Evolutionary conservation across 2,329 filamentous ascomycete genomes (phyloP).

Genomic region (Colletotrichum sp.): DNA sequence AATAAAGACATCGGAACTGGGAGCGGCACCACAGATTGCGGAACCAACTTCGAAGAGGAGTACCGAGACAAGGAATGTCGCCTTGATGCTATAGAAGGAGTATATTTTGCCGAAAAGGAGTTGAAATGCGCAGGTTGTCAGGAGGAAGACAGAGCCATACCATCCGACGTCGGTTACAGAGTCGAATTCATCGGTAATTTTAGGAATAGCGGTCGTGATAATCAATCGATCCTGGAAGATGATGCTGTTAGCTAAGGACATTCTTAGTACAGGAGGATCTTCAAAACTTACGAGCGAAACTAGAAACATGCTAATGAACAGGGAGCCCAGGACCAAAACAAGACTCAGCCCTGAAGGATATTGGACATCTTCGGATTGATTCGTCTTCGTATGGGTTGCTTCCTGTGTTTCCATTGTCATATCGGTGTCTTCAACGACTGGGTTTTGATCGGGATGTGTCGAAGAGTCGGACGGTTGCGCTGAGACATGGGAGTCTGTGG

Average conservation of each 20-base stretch:
- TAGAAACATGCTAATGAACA: conserved; percentile 28
- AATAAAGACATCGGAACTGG: conserved; percentile 36
- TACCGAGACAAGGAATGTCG: conserved; percentile 25
- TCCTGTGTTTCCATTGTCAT: not conserved
- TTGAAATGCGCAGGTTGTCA: conserved; percentile 31
- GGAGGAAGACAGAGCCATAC: conserved; percentile 31
- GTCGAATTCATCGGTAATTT: conserved; percentile 33
- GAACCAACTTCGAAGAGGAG: conserved; percentile 34
- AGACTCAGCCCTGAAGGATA: not conserved
- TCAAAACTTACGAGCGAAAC: conserved; percentile 23
- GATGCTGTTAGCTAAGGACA: not conserved
- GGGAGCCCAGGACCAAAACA: conserved; percentile 23
- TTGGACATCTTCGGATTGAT: not conserved
- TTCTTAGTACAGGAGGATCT: accelerated
- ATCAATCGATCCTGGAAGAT: conserved; percentile 52
- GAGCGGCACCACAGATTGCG: conserved; percentile 33
- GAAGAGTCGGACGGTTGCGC: not conserved
- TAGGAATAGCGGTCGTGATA: conserved; percentile 40
- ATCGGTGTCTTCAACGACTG: not conserved
- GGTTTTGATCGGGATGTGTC: not conserved
- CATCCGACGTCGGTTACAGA: conserved; percentile 30
- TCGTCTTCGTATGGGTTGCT: accelerated
- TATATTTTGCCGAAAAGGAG: conserved; percentile 33
- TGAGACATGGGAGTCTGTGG: not conserved
- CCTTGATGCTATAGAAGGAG: conserved; percentile 29